A percentile compares a stretch with the other conserved stretches of the same genome.
phyloP scores from a whole-genome alignment of 1,284 basidiomycete species.

The Marasmius oreades region DNA sequence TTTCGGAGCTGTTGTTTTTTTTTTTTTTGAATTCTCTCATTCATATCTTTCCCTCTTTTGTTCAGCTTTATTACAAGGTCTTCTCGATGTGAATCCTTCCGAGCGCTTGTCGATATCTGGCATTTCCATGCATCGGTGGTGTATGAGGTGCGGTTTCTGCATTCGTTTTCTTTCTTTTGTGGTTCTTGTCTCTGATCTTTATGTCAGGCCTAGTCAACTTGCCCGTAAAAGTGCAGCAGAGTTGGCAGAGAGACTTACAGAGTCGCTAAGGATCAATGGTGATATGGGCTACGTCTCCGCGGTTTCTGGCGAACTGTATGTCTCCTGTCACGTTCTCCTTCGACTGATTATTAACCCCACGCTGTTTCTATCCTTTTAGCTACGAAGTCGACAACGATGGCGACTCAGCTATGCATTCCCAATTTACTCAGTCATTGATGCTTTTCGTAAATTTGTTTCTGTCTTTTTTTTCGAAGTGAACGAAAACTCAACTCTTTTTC shows the following conservation, averaged over 20 bases:
- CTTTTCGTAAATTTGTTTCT: slow-evolving; percentile 47
- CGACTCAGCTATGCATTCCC: slow-evolving; percentile 57
- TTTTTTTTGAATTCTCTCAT: not conserved
- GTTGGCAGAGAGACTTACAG: slow-evolving; percentile 68
- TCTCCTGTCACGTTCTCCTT: not conserved
- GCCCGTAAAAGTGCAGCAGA: slow-evolving; percentile 45
- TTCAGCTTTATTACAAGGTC: slow-evolving; percentile 66
- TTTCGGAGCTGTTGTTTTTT: slow-evolving; percentile 7
- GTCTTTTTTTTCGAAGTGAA: not conserved
- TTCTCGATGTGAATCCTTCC: slow-evolving; percentile 74
- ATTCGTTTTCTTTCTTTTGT: not conserved
- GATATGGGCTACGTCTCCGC: slow-evolving; percentile 70
- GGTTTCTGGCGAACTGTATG: slow-evolving; percentile 29
- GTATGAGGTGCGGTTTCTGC: slow-evolving; percentile 52
- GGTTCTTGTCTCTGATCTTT: slow-evolving; percentile 1
- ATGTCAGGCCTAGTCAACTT: slow-evolving; percentile 68
- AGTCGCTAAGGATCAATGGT: slow-evolving; percentile 60
- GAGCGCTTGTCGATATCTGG: slow-evolving; percentile 71
- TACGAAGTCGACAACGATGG: slow-evolving; percentile 42
- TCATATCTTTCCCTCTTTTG: not conserved
- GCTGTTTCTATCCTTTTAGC: too few relatives aligned
- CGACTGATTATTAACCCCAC: too few relatives aligned
- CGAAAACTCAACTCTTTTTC: not conserved
- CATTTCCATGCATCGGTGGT: slow-evolving; percentile 78
- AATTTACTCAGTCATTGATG: slow-evolving; percentile 60